These are phyloP conservation scores for Globisporangium uncinulatum DNA, from an alignment of 352 stramenopile genomes.

Conservation along the genomic window DNA sequence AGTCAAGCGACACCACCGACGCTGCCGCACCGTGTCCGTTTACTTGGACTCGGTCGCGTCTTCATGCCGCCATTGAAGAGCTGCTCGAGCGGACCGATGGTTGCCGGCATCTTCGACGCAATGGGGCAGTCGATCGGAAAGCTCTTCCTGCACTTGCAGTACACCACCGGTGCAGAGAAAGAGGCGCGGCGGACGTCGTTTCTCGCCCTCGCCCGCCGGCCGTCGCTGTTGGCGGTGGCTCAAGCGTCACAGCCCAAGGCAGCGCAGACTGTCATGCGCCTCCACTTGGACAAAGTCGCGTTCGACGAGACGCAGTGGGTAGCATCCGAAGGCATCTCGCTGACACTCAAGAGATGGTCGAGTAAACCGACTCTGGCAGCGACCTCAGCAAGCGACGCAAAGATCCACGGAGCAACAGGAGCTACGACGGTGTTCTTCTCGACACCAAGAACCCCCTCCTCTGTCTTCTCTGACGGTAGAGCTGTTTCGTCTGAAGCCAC, in stretches of 20 bases:
- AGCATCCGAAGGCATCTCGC: constrained; percentile 19
- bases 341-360: constrained; percentile 31
- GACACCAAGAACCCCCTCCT: constrained; percentile 17
- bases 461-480: neutral
- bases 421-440: constrained; percentile 11
- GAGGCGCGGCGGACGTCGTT: constrained; percentile 8
- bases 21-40: constrained; percentile 13
- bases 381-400: neutral
- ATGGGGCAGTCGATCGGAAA: constrained; percentile 18
- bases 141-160: constrained; percentile 18
- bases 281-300: constrained; percentile 21
- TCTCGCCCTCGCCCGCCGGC: constrained; percentile 1
- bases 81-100: constrained; percentile 9
- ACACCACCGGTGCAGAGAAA: neutral
- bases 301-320: constrained; percentile 10
- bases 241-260: neutral
- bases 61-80: constrained; percentile 19
- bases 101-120: constrained; percentile 14
- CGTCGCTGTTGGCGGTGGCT: constrained; percentile 1
- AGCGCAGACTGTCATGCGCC: constrained; percentile 7
- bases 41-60: constrained; percentile 26
- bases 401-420: neutral
- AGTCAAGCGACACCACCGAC: neutral
- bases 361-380: neutral
- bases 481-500: neutral